Evolutionary conservation across 106 monocot species (phyloP).

Genomic region (Vanilla planifolia): DNA sequence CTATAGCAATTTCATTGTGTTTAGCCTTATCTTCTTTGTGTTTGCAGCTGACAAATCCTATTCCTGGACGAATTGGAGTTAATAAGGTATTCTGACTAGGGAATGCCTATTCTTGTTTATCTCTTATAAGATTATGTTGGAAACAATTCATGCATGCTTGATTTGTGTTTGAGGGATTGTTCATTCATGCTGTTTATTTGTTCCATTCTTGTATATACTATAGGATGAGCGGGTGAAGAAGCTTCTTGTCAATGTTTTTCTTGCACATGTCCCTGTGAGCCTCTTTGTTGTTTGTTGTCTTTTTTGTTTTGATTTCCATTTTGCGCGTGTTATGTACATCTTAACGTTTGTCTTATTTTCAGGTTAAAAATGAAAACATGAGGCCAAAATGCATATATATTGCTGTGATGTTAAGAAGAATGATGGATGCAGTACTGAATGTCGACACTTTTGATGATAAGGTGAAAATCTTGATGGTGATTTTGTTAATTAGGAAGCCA

Average conservation of each 20-base stretch:
- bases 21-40: no score
- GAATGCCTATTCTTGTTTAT: neutral
- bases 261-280: slow-evolving; percentile 92
- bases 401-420: slow-evolving; percentile 95
- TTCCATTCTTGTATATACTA: slow-evolving; percentile 7
- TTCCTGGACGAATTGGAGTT: slow-evolving; percentile 15
- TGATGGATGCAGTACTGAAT: slow-evolving; percentile 93
- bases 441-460: slow-evolving; percentile 91
- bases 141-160: no score
- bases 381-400: slow-evolving; percentile 84
- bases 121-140: neutral
- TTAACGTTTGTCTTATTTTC: slow-evolving; percentile 8
- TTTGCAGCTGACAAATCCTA: slow-evolving; percentile 37
- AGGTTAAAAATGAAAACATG: slow-evolving; percentile 58
- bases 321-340: neutral
- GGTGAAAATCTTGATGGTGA: slow-evolving; percentile 18
- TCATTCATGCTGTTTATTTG: no score
- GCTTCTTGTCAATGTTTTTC: slow-evolving; percentile 80
- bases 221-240: slow-evolving; percentile 60
- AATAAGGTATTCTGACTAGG: slow-evolving; percentile 30
- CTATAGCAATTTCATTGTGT: no score
- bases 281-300: neutral
- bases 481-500: slow-evolving; percentile 3
- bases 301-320: neutral
- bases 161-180: no score